These are phyloP conservation scores for Pseudevernia furfuracea DNA, from an alignment of 495 filamentous ascomycete species.

Conservation along the genomic window DNA sequence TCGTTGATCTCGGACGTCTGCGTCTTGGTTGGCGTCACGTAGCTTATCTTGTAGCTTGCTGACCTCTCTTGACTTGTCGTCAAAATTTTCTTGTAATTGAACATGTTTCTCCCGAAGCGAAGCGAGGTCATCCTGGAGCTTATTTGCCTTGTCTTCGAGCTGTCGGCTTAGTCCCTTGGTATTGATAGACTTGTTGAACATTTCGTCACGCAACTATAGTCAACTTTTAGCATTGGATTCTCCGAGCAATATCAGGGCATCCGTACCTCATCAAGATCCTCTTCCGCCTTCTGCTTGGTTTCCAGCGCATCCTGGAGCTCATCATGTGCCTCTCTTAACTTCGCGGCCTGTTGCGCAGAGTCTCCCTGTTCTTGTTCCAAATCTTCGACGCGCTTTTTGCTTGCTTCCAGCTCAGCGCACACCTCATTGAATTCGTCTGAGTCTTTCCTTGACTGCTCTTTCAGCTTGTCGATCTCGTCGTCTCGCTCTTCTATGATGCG, in stretches of 20 bases:
- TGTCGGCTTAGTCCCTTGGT: conserved; percentile 70
- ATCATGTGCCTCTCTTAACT: conserved; percentile 50
- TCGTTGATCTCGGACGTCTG: conserved; percentile 36
- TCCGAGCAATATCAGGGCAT: background rate
- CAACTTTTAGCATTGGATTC: conserved; percentile 6
- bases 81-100: conserved; percentile 41
- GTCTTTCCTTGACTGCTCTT: conserved; percentile 47
- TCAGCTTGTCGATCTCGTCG: conserved; percentile 55
- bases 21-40: conserved; percentile 38
- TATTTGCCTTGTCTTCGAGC: conserved; percentile 60
- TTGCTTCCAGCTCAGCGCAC: conserved; percentile 45
- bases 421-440: conserved; percentile 45
- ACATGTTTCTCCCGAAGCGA: conserved; percentile 52
- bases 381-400: conserved; percentile 50
- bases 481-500: conserved; percentile 55
- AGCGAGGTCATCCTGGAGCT: conserved; percentile 57
- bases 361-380: conserved; percentile 45
- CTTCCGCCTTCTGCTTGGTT: conserved; percentile 46
- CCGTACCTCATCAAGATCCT: conserved; percentile 37
- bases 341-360: conserved; percentile 43
- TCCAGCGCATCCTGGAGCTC: conserved; percentile 55
- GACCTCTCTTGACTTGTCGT: conserved; percentile 41
- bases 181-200: conserved; percentile 69
- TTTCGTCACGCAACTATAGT: conserved; percentile 59
- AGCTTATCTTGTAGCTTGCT: conserved; percentile 37